Evolutionary conservation across 257 asterid species (phyloP).

Genomic region (Fraxinus anomala): DNA sequence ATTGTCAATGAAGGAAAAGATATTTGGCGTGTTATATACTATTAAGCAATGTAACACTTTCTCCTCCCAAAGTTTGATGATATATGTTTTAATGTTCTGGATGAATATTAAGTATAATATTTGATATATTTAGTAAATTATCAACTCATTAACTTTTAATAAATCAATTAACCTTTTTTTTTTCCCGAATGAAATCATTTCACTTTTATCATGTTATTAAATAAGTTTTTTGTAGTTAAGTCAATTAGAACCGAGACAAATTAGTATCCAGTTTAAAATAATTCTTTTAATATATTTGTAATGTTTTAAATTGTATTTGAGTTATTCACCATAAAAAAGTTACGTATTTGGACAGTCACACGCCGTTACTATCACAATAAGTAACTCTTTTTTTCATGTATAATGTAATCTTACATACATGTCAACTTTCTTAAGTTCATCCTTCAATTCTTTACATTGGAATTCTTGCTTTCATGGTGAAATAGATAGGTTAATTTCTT

Average conservation of each 20-base stretch:
- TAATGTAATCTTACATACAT: not conserved
- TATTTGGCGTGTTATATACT: not conserved
- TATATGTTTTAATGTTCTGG: not conserved
- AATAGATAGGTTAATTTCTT: conserved; percentile 30
- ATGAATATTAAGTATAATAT: not conserved
- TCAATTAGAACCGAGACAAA: not conserved
- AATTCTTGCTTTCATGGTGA: conserved; percentile 18
- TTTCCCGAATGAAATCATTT: not conserved
- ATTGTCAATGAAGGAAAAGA: not conserved
- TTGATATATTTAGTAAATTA: not conserved
- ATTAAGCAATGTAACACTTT: not conserved
- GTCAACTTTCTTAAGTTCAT: conserved; percentile 5
- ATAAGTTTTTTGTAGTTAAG: not conserved
- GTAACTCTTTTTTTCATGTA: not conserved
- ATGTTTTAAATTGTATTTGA: not conserved
- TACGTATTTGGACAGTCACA: not conserved
- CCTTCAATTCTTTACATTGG: conserved; percentile 18
- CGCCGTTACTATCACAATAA: not conserved
- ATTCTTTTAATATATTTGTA: not conserved
- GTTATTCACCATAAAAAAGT: not conserved
- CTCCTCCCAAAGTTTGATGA: not conserved
- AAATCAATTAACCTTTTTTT: no score
- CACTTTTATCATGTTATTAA: not conserved
- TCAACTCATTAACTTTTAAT: not conserved
- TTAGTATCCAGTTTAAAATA: not conserved